Conservation (phyloP, 352 stramenopile species). For the Phytophthora agathidicida region DNA sequence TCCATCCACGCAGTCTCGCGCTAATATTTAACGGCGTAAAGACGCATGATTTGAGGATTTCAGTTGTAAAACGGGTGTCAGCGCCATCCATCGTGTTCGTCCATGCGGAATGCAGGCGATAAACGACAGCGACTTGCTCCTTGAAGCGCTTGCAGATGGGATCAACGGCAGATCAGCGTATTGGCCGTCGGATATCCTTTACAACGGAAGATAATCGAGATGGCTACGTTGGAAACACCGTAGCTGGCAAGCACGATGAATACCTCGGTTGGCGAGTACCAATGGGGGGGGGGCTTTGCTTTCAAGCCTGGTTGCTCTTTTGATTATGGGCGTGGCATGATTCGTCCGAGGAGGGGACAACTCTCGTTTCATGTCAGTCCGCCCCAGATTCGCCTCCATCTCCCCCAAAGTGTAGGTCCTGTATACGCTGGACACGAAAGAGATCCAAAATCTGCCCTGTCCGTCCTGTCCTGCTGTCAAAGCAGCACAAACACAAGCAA, state of each 20-base stretch:
- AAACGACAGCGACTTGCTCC: conserved; percentile 4
- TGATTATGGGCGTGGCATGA: conserved; percentile 18
- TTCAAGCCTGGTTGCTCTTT: too few species aligned
- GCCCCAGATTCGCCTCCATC: background rate
- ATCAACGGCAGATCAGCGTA: conserved; percentile 21
- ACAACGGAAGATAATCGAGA: conserved; percentile 2
- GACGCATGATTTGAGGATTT: conserved; percentile 14
- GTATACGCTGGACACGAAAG: background rate
- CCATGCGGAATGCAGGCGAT: conserved; percentile 13
- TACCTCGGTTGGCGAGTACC: too few species aligned
- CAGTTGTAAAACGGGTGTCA: conserved; percentile 12
- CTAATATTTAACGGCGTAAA: background rate
- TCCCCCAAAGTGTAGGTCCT: conserved; percentile 1
- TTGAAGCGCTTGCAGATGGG: conserved; percentile 24
- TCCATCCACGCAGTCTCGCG: background rate
- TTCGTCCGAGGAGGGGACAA: conserved; percentile 24
- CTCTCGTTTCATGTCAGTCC: background rate
- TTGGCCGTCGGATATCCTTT: background rate
- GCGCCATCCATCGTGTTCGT: conserved; percentile 8
- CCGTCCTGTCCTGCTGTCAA: too few species aligned
- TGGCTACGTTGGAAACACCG: background rate
- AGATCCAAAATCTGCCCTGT: too few species aligned
- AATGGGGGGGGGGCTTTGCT: too few species aligned
- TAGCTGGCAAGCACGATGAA: too few species aligned
- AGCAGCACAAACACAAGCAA: too few species aligned